A percentile compares a stretch with the other conserved stretches of the same genome.
phyloP scores from a whole-genome alignment of 352 stramenopile genomes.

The Discostella stelligera region DNA sequence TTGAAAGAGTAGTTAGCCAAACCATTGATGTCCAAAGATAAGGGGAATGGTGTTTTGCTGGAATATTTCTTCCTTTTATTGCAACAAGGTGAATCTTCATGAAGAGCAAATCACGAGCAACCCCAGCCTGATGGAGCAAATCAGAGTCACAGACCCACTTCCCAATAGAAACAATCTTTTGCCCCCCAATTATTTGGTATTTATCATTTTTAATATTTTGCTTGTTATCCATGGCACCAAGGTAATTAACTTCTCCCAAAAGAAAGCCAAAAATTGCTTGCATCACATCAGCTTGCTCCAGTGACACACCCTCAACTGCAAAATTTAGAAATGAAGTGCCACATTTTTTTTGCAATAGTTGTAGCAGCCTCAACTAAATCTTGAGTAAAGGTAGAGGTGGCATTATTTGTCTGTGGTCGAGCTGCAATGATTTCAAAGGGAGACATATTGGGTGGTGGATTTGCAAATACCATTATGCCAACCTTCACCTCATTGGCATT shows the following conservation, averaged over 20 bases:
- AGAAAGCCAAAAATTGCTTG: constrained; percentile 17
- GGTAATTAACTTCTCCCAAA: constrained; percentile 6
- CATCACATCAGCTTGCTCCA: constrained; percentile 5
- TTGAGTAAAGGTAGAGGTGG: constrained; percentile 2
- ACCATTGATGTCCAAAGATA: constrained; percentile 14
- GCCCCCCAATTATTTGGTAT: constrained; percentile 18
- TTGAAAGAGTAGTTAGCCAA: background rate
- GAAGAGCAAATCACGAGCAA: background rate
- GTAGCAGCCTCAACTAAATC: background rate
- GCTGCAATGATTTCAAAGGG: constrained; percentile 7
- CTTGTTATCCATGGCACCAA: constrained; percentile 11
- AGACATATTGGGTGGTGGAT: background rate
- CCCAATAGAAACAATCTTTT: background rate
- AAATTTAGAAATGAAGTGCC: constrained; percentile 8
- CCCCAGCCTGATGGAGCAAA: background rate
- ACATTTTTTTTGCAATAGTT: background rate
- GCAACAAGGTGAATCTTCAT: constrained; percentile 14
- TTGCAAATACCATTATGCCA: constrained; percentile 9
- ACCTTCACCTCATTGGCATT: constrained; percentile 15
- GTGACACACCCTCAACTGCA: constrained; percentile 17
- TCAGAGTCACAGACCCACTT: background rate
- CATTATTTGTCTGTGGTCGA: constrained; percentile 20
- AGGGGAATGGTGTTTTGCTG: constrained; percentile 1
- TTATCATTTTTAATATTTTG: constrained; percentile 20
- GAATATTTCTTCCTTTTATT: constrained; percentile 8